These are phyloP conservation scores for Wilhelminamyces savonicus DNA, from an alignment of 805 yeast species.

Conservation along the genomic window DNA sequence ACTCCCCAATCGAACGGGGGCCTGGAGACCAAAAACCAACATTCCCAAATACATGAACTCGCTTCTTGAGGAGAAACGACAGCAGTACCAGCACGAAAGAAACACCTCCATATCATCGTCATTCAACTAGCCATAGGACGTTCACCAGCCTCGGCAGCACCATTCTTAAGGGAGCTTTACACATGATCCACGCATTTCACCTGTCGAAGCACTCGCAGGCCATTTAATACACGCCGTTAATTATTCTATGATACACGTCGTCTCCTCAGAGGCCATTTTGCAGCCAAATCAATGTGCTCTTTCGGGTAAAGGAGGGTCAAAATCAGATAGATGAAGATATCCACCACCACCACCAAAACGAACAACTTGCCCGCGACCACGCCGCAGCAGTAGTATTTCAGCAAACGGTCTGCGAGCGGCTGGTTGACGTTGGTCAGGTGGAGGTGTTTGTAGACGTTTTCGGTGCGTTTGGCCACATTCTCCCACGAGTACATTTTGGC, in stretches of 20 bases:
- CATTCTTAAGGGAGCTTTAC: too few species aligned
- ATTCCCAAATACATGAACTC: slow-evolving; percentile 14
- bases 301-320: slow-evolving; percentile 71
- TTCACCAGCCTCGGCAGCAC: too few species aligned
- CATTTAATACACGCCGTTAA: too few species aligned
- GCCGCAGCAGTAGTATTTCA: slow-evolving; percentile 63
- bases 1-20: slow-evolving; percentile 1
- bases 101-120: neutral
- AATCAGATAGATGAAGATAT: slow-evolving; percentile 54
- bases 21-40: slow-evolving; percentile 9
- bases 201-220: too few species aligned
- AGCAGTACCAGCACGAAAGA: slow-evolving; percentile 1
- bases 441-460: slow-evolving; percentile 60
- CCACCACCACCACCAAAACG: slow-evolving; percentile 75
- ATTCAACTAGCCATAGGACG: too few species aligned
- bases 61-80: slow-evolving; percentile 10
- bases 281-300: slow-evolving; percentile 61
- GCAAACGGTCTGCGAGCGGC: slow-evolving; percentile 53
- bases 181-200: too few species aligned
- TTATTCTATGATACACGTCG: too few species aligned
- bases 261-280: slow-evolving; percentile 69
- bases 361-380: slow-evolving; percentile 83
- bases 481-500: slow-evolving; percentile 86
- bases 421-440: slow-evolving; percentile 38
- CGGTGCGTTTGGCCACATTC: slow-evolving; percentile 83